Conservation (phyloP, 2,329 filamentous ascomycete species). For the Iodosphaeria phyllophila region DNA sequence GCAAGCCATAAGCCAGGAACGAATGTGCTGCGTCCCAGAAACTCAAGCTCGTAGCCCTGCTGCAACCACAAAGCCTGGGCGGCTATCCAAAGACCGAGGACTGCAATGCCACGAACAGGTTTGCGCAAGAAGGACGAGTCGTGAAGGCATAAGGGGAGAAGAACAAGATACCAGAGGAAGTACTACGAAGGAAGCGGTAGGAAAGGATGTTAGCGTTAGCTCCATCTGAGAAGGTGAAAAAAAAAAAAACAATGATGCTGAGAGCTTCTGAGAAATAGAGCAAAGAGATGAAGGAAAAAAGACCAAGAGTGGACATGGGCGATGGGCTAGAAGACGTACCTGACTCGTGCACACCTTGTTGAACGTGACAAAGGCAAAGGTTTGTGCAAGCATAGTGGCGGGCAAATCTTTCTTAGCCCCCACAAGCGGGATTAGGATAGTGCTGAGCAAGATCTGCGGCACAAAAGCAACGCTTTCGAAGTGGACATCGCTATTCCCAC, state of each 20-base stretch:
- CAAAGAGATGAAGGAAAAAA: not conserved
- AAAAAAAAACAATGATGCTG: not conserved
- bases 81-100: slow-evolving; percentile 53
- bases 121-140: slow-evolving; percentile 49
- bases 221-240: slow-evolving; percentile 1
- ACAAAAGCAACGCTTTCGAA: slow-evolving; percentile 74
- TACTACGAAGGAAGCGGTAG: slow-evolving; percentile 36
- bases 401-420: slow-evolving; percentile 70
- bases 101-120: slow-evolving; percentile 41
- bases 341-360: slow-evolving; percentile 99
- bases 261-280: not conserved
- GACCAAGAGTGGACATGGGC: not conserved
- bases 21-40: slow-evolving; percentile 67
- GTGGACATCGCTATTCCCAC: slow-evolving; percentile 11
- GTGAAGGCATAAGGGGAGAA: slow-evolving; percentile 81
- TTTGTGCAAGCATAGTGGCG: slow-evolving; percentile 79
- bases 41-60: slow-evolving; percentile 59
- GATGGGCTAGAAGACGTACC: slow-evolving; percentile 30
- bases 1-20: slow-evolving; percentile 66
- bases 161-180: slow-evolving; percentile 94
- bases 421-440: slow-evolving; percentile 54
- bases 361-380: slow-evolving; percentile 90
- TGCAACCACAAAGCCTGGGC: slow-evolving; percentile 62
- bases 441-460: slow-evolving; percentile 69
- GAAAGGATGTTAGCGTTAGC: not conserved